Conservation (phyloP, 257 asterid genomes). For the Datura wrightii region DNA sequence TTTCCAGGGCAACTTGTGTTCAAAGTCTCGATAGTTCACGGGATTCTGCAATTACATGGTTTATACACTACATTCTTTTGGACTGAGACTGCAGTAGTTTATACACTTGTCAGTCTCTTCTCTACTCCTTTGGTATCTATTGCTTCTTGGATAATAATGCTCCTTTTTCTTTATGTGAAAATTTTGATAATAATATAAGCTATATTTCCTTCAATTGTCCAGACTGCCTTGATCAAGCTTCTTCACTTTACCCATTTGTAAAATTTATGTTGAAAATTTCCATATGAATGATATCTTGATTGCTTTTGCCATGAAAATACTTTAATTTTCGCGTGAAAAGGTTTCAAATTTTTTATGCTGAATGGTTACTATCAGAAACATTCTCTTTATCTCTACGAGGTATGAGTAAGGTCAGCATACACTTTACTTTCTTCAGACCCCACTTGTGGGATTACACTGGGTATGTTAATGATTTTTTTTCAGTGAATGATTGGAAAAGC, state of each 20-base stretch:
- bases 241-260: background rate
- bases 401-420: too few species aligned
- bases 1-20: constrained; percentile 29
- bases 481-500: background rate
- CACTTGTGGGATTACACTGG: too few species aligned
- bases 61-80: background rate
- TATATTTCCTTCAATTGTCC: background rate
- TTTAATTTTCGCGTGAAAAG: too few species aligned
- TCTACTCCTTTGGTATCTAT: background rate
- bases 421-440: too few species aligned
- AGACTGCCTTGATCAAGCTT: background rate
- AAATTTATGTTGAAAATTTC: too few species aligned
- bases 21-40: constrained; percentile 72
- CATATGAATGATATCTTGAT: too few species aligned
- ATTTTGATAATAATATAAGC: background rate
- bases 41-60: constrained; percentile 59
- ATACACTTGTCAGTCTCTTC: background rate
- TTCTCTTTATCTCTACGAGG: too few species aligned
- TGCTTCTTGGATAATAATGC: background rate
- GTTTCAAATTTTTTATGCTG: too few species aligned
- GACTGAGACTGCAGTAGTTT: background rate
- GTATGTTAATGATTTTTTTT: too few species aligned
- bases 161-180: background rate
- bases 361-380: too few species aligned
- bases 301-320: background rate